Conservation (phyloP, 805 yeast genomes). For the Wickerhamiella alocasiicola region DNA sequence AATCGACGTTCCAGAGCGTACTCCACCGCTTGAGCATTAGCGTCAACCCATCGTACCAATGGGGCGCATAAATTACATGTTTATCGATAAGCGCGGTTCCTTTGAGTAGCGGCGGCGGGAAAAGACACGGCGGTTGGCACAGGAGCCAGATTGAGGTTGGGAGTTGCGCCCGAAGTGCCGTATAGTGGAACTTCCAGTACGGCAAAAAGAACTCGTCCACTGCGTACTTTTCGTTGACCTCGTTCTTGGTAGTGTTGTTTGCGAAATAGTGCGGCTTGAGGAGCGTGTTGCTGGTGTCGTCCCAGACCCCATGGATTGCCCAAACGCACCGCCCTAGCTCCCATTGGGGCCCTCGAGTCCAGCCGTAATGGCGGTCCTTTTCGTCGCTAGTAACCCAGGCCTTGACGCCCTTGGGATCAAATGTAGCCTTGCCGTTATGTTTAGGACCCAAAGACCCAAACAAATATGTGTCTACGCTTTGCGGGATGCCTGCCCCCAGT, state of each 20-base stretch:
- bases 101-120: conserved; percentile 55
- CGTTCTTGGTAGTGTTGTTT: conserved; percentile 17
- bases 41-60: conserved; percentile 87
- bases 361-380: conserved; percentile 53
- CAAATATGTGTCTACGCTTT: conserved; percentile 53
- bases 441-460: conserved; percentile 66
- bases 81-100: conserved; percentile 43
- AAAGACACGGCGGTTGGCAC: conserved; percentile 73
- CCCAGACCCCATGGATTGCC: conserved; percentile 70
- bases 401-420: conserved; percentile 52
- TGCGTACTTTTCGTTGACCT: conserved; percentile 42
- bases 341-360: conserved; percentile 55
- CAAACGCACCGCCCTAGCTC: conserved; percentile 60
- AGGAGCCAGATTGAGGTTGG: conserved; percentile 40
- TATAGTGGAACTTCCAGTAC: conserved; percentile 39
- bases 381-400: conserved; percentile 50
- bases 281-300: conserved; percentile 22
- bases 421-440: conserved; percentile 39
- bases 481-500: conserved; percentile 63
- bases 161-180: conserved; percentile 34
- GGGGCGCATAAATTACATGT: conserved; percentile 64
- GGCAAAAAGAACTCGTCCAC: conserved; percentile 51
- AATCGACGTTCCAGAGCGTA: conserved; percentile 65
- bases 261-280: conserved; percentile 42
- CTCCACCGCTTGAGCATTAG: conserved; percentile 84